A percentile compares a stretch with the other conserved stretches of the same genome.
These are phyloP conservation scores for Geotrichum ghanense DNA, from an alignment of 805 yeast species.

Conservation along the genomic window DNA sequence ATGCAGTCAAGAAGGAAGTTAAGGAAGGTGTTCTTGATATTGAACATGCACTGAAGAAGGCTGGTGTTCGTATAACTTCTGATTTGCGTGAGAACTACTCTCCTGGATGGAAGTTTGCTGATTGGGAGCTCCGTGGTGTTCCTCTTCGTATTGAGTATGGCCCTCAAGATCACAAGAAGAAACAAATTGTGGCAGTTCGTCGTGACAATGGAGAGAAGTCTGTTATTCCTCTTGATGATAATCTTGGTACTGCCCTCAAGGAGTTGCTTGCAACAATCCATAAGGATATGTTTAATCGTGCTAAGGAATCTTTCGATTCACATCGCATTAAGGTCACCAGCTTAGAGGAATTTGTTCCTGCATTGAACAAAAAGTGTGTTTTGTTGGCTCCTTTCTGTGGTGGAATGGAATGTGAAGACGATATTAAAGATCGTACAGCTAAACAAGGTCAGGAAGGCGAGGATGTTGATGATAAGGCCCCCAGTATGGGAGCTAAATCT, in stretches of 20 bases:
- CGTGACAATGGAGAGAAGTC: constrained; percentile 79
- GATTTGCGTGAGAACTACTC: constrained; percentile 92
- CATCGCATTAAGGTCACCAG: constrained; percentile 75
- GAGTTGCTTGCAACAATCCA: constrained; percentile 77
- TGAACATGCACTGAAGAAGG: constrained; percentile 46
- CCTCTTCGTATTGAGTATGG: constrained; percentile 93
- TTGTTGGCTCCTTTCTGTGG: constrained; percentile 98
- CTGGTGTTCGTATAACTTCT: constrained; percentile 65
- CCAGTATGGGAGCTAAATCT: constrained; percentile 98
- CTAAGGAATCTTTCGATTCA: constrained; percentile 71
- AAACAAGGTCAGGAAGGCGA: constrained; percentile 68
- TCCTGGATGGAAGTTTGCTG: constrained; percentile 98
- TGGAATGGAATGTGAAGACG: constrained; percentile 86
- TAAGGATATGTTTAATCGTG: constrained; percentile 55
- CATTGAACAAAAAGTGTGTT: constrained; percentile 82
- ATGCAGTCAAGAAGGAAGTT: constrained; percentile 61
- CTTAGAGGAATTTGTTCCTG: constrained; percentile 89
- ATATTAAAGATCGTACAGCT: constrained; percentile 83
- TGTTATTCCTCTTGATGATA: constrained; percentile 48
- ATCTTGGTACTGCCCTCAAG: constrained; percentile 55
- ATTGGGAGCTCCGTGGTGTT: constrained; percentile 92
- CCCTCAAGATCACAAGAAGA: constrained; percentile 81
- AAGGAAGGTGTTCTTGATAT: constrained; percentile 58
- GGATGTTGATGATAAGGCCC: constrained; percentile 90
- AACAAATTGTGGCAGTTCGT: constrained; percentile 79